A percentile compares a stretch with the other conserved stretches of the same genome.
Evolutionary conservation across 31 red algal species (phyloP).

Genomic region (Asparagopsis taxiformis): DNA sequence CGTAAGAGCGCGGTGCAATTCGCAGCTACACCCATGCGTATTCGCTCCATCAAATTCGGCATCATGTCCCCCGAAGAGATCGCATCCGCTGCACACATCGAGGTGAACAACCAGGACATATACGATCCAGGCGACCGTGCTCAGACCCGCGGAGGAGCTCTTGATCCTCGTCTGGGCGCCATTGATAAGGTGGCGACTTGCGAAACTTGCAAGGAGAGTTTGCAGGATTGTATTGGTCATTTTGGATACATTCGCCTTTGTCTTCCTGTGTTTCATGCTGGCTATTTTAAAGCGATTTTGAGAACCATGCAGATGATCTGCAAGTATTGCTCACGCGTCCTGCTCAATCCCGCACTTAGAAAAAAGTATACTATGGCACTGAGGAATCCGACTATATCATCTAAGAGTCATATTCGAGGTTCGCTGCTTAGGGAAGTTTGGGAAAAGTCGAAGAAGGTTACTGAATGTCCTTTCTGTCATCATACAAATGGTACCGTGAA

Average conservation of each 20-base stretch:
- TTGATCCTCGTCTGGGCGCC: constrained; percentile 90
- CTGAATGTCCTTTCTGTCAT: constrained; percentile 72
- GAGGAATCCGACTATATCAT: constrained; percentile 23
- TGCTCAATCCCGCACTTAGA: constrained; percentile 36
- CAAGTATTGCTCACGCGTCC: constrained; percentile 85
- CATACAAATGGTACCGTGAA: constrained; percentile 87
- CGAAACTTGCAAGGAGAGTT: constrained; percentile 83
- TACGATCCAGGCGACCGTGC: constrained; percentile 70
- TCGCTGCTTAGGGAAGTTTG: constrained; percentile 62
- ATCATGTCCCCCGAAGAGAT: constrained; percentile 91
- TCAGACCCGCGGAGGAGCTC: constrained; percentile 64
- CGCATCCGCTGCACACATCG: constrained; percentile 69
- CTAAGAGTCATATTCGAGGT: constrained; percentile 74
- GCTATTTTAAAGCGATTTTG: constrained; percentile 85
- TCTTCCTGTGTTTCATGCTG: constrained; percentile 94
- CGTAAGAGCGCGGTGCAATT: constrained; percentile 39
- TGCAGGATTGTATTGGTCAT: constrained; percentile 91
- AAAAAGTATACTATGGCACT: constrained; percentile 23
- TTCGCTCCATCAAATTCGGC: constrained; percentile 81
- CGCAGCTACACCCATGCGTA: constrained; percentile 45
- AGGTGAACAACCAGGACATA: constrained; percentile 70
- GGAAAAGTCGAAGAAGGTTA: constrained; percentile 73
- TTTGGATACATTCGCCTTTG: constrained; percentile 89
- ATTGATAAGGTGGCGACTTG: constrained; percentile 85
- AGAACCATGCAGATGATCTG: constrained; percentile 96